Evolutionary conservation across 805 yeast species (phyloP), one percentile per base, ranked within the genome.

Genomic region (Metschnikowia similis): DNA sequence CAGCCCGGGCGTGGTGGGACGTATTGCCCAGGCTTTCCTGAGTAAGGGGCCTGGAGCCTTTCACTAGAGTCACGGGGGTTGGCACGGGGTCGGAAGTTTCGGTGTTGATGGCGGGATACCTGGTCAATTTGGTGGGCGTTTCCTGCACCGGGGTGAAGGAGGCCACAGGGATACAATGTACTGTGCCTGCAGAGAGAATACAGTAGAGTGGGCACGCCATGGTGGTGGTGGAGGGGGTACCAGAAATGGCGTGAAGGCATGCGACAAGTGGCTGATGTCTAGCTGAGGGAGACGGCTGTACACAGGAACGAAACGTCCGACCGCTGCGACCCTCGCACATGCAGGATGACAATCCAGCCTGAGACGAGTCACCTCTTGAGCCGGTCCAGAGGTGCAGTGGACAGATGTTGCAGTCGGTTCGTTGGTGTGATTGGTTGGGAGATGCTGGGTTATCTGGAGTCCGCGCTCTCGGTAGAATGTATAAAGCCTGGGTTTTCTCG

Each of bases 121-220:
- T 49, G 13, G 54, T 34, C 41, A 57, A 46, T 36, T 54, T 52
- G 3, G 37, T 48, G n/a, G 51, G 53, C 8, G 53, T 39, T 3
- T 28, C 50, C 32, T 48, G 51, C 13, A 43, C 39, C 8, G 49
- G 27, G 17, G 48, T 42, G 49, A 61, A 56, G 3, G 60, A 49
- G n/a, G 59, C 51, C 37, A 60, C 56, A 8, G 67, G 67, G 5
- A 64, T 55, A 44, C 67, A 64, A 51, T 63, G 66, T 26, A 64
- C 61, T 14, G 55, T 47, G 29, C 65, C 63, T 28, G 58, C 60
- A 21, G 65, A 53, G 11, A 64, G 54, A 17, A 64, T 60, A 48
- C 67, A 64, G 48, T 62, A 63, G 6, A 63, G 57, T 8, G 67
- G 64, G 35, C 58, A 41, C 8, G 59, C 49, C 57, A 53, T 57